These are phyloP conservation scores for Heliocybe sulcata DNA, from an alignment of 1,284 basidiomycete species.

Conservation along the genomic window DNA sequence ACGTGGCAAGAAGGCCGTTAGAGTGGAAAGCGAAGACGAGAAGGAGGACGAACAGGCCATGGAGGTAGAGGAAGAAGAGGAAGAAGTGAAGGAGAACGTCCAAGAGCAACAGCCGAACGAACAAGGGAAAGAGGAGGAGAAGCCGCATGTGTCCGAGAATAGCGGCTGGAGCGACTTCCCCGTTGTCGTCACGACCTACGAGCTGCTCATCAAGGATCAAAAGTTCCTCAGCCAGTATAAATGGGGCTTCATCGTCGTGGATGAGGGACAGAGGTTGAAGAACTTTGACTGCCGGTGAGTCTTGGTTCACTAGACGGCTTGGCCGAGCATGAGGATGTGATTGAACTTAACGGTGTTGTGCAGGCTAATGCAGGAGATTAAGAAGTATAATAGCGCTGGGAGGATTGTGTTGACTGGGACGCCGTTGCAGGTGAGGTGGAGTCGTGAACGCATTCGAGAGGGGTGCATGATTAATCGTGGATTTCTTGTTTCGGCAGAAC, in stretches of 20 bases:
- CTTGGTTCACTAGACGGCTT: not conserved
- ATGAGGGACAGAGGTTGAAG: constrained; percentile 93
- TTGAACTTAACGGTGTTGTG: not conserved
- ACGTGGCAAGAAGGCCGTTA: not conserved
- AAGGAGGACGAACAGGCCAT: constrained; percentile 7
- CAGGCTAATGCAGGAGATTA: constrained; percentile 86
- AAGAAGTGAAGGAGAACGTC: not conserved
- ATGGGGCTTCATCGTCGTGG: constrained; percentile 94
- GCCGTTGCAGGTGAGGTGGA: constrained; percentile 70
- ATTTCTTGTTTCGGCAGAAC: constrained; percentile 42
- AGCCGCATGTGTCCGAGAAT: not conserved
- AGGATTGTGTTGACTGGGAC: constrained; percentile 93
- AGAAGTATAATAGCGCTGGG: constrained; percentile 80
- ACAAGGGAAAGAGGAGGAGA: not conserved
- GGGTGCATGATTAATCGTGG: no score
- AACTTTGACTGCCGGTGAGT: constrained; percentile 67
- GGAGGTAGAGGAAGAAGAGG: constrained; percentile 10
- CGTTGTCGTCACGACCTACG: constrained; percentile 87
- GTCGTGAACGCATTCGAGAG: not conserved
- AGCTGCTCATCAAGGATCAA: constrained; percentile 86
- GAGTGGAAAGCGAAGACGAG: constrained; percentile 1
- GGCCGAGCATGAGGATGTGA: not conserved
- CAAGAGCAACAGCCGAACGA: not conserved
- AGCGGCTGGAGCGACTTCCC: constrained; percentile 38
- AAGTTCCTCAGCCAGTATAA: constrained; percentile 57